Conservation (phyloP, 2,329 filamentous ascomycete species). For the Leptographium wingfieldii region DNA sequence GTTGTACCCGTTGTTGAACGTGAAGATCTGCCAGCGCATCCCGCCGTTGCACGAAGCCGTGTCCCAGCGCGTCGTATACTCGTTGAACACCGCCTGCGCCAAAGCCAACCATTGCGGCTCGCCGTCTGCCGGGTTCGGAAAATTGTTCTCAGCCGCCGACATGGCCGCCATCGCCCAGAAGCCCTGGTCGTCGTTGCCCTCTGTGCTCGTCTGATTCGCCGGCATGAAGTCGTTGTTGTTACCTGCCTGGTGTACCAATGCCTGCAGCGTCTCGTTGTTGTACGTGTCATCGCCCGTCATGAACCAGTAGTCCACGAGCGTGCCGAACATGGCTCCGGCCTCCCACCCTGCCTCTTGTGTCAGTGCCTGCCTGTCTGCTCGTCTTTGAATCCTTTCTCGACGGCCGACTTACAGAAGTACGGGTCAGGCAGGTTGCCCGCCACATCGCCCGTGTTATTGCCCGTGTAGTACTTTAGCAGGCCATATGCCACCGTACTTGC, state of each 20-base stretch:
- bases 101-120: constrained; percentile 67
- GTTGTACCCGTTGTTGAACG: constrained; percentile 58
- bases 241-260: constrained; percentile 47
- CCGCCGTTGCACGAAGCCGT: constrained; percentile 54
- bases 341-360: constrained; percentile 49
- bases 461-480: constrained; percentile 35
- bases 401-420: constrained; percentile 45
- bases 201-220: constrained; percentile 45
- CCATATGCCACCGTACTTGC: constrained; percentile 29
- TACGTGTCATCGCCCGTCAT: constrained; percentile 55
- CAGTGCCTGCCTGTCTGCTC: constrained; percentile 1
- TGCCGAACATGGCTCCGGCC: constrained; percentile 57
- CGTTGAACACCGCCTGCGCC: constrained; percentile 69
- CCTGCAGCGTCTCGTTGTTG: constrained; percentile 45
- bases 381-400: too few relatives aligned
- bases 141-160: constrained; percentile 64
- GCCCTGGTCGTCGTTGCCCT: constrained; percentile 65
- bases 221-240: constrained; percentile 53
- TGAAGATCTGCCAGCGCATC: constrained; percentile 75
- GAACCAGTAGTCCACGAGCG: constrained; percentile 60
- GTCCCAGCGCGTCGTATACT: constrained; percentile 62
- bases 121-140: constrained; percentile 50
- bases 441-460: constrained; percentile 45
- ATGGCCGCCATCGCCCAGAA: constrained; percentile 82
- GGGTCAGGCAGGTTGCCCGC: constrained; percentile 46